These are phyloP conservation scores for Kodamaea arcana DNA, from an alignment of 1,139 yeast species.

Conservation along the genomic window DNA sequence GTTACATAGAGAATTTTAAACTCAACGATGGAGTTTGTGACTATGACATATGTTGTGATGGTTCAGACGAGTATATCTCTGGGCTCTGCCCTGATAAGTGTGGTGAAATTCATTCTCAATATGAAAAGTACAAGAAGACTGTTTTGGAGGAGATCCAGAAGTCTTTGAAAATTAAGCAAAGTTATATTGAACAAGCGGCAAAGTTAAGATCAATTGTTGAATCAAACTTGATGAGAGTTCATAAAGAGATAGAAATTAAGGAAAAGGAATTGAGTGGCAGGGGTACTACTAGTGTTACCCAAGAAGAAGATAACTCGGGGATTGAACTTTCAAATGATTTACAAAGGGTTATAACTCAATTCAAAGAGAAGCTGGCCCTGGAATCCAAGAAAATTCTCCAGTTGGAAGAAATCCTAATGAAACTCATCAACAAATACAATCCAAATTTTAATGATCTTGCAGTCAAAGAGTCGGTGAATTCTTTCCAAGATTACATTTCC, in stretches of 20 bases:
- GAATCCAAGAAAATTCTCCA: slow-evolving; percentile 16
- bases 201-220: slow-evolving; percentile 9
- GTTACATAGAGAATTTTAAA: slow-evolving; percentile 54
- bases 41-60: slow-evolving; percentile 87
- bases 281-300: slow-evolving; percentile 5
- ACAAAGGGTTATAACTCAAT: slow-evolving; percentile 2
- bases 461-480: slow-evolving; percentile 67
- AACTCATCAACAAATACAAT: slow-evolving; percentile 59
- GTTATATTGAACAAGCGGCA: slow-evolving; percentile 11
- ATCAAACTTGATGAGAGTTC: slow-evolving; percentile 19
- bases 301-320: slow-evolving; percentile 12
- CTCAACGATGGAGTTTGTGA: slow-evolving; percentile 94
- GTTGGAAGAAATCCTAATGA: slow-evolving; percentile 43
- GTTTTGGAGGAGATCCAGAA: slow-evolving; percentile 15
- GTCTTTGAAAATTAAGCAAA: slow-evolving; percentile 21
- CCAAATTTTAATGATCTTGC: slow-evolving; percentile 90
- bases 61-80: slow-evolving; percentile 69
- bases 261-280: slow-evolving; percentile 16
- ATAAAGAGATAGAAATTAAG: slow-evolving; percentile 27
- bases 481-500: slow-evolving; percentile 53
- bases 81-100: slow-evolving; percentile 59
- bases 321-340: slow-evolving; percentile 5
- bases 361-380: neutral
- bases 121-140: slow-evolving; percentile 15
- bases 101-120: slow-evolving; percentile 37